A percentile compares a stretch with the other conserved stretches of the same genome.
Evolutionary conservation across 2,329 filamentous ascomycete genomes (phyloP).

Genomic region (Colletotrichum brevisporum): DNA sequence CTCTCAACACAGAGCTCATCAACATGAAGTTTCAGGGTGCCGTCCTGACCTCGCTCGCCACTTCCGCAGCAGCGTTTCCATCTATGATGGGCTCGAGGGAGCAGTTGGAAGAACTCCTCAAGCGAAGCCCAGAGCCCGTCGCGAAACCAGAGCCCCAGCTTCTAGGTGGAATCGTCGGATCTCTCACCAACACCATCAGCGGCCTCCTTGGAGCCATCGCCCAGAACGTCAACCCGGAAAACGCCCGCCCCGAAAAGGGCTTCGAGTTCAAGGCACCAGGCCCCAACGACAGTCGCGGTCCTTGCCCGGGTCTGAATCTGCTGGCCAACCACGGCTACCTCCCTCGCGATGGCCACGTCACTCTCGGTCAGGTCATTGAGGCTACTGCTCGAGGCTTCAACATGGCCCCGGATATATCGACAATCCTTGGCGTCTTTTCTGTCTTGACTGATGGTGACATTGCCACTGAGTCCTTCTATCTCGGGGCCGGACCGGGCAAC

Average conservation of each 20-base stretch:
- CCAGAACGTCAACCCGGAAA: slow-evolving; percentile 17
- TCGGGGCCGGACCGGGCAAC: slow-evolving; percentile 25
- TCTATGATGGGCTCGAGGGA: slow-evolving; percentile 18
- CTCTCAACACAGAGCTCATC: neutral
- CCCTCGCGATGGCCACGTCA: slow-evolving; percentile 52
- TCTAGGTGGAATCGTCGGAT: neutral
- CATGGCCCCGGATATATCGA: slow-evolving; percentile 24
- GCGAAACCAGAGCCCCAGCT: slow-evolving; percentile 28
- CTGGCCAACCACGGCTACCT: slow-evolving; percentile 61
- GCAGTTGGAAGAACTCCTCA: slow-evolving; percentile 19
- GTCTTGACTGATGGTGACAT: slow-evolving; percentile 14
- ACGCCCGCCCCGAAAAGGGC: slow-evolving; percentile 30
- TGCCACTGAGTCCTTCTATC: slow-evolving; percentile 27
- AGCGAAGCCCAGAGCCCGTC: slow-evolving; percentile 17
- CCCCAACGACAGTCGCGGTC: slow-evolving; percentile 32
- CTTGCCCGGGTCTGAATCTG: slow-evolving; percentile 61
- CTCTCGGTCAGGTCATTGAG: slow-evolving; percentile 31
- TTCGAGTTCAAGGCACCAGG: slow-evolving; percentile 28
- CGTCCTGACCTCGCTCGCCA: slow-evolving; percentile 3
- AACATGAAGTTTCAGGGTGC: slow-evolving; percentile 18
- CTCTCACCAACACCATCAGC: slow-evolving; percentile 20
- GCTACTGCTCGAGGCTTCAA: slow-evolving; percentile 33
- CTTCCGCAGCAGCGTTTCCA: slow-evolving; percentile 25
- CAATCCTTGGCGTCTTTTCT: slow-evolving; percentile 24
- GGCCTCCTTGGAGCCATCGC: slow-evolving; percentile 34